Evolutionary conservation across 176 grass and related monocot genomes (phyloP), one percentile per base, ranked within the genome.

Genomic region (Panicum miliaceum): DNA sequence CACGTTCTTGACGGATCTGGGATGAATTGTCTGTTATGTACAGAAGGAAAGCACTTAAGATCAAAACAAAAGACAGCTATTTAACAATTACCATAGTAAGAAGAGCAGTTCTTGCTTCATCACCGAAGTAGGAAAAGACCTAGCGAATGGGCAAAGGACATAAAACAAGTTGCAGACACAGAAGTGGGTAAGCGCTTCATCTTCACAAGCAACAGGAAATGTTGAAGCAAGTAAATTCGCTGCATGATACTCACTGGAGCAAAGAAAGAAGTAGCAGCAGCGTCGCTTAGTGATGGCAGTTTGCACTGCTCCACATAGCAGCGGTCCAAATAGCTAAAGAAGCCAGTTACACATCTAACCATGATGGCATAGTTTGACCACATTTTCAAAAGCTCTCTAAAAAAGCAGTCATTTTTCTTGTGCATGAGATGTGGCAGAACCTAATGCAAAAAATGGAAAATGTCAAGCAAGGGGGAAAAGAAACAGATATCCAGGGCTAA

Each of bases 281-380:
- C 2, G 22, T 85, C 52, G 46, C 71, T 64, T 27, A 92, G 90
- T 20, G 83, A 82, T 86, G 90, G 90, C 75, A 85, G 66, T 83
- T 66, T 85, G 76, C 2, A 63, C 3, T 85, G 86, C 4, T 50
- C 29, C 65, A 89, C 27, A 83, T 68, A 89, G 79, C 68, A 86
- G 53, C 90, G 86, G 58, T 89, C 79, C 83, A 92, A 72, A 79
- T 92, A 89, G 78, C 50, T 29, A n/a, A 92, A 83, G 63, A 92
- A 86, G 7, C 82, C 82, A 72, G n/a, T 59, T 75, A 82, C 27
- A 64, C 70, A 73, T 54, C n/a, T 92, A 68, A 86, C 23, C 86
- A 89, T 89, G 74, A 47, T 34, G 69, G 73, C 38, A 29, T 92
- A 92, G 86, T 92, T 92, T 63, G 86, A 89, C 90, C 90, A 92